A percentile compares a stretch with the other conserved stretches of the same genome.
These are phyloP conservation scores for Hymenoscyphus scutula DNA, from an alignment of 2,329 filamentous ascomycete species.

Conservation along the genomic window DNA sequence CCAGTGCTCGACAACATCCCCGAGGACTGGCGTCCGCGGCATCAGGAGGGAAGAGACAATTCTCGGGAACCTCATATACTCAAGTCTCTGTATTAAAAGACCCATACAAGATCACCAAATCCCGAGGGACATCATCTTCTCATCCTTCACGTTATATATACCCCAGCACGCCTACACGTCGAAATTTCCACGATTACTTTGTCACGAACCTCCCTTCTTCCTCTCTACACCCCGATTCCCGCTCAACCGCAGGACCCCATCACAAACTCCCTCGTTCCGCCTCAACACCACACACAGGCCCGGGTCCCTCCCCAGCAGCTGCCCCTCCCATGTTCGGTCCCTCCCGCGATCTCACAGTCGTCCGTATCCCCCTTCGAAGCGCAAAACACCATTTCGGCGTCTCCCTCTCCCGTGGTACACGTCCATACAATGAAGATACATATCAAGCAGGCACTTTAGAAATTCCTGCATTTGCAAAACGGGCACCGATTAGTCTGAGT, in stretches of 20 bases:
- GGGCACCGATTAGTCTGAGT: constrained; percentile 63
- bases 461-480: constrained; percentile 86
- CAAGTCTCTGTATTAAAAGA: constrained; percentile 10
- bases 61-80: constrained; percentile 13
- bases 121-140: neutral
- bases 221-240: constrained; percentile 84
- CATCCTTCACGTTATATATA: neutral
- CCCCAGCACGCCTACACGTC: constrained; percentile 15
- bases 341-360: constrained; percentile 80
- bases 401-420: constrained; percentile 72
- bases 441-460: constrained; percentile 93
- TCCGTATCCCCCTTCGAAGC: constrained; percentile 87
- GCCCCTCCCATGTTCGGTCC: constrained; percentile 59
- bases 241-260: constrained; percentile 60
- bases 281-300: constrained; percentile 71
- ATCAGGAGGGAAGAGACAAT: neutral
- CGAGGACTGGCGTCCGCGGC: neutral
- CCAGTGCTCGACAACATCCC: constrained; percentile 15
- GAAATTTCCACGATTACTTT: constrained; percentile 88
- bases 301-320: constrained; percentile 52
- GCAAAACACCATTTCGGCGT: constrained; percentile 96
- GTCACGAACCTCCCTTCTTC: constrained; percentile 93
- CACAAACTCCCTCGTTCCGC: constrained; percentile 86
- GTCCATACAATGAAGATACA: constrained; percentile 89
- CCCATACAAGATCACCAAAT: neutral